Conservation (phyloP, 2,329 filamentous ascomycete genomes). For the Aspergillus sp. region DNA sequence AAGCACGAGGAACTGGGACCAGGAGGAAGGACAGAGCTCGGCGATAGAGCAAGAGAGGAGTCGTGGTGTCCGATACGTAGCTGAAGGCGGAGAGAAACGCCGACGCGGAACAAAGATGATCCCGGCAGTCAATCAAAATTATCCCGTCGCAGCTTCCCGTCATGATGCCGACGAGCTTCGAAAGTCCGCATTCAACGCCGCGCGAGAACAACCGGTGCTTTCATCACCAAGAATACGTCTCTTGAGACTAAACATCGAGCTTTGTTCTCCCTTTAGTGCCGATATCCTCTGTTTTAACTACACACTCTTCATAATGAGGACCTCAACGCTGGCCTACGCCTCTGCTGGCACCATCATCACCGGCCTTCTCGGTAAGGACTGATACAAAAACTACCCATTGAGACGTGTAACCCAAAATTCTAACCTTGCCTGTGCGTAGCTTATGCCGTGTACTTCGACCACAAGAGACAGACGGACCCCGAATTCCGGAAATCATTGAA, state of each 20-base stretch:
- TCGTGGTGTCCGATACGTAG: background rate
- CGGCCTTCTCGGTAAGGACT: conserved; percentile 52
- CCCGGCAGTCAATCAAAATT: conserved; percentile 33
- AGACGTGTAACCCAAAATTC: conserved; percentile 6
- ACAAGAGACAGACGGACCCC: conserved; percentile 63
- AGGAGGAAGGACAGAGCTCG: conserved; percentile 5
- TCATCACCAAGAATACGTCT: background rate
- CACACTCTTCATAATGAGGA: conserved; percentile 46
- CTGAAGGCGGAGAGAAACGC: conserved; percentile 32
- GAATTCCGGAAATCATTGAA: conserved; percentile 62
- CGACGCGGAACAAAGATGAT: conserved; percentile 40
- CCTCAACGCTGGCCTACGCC: conserved; percentile 59
- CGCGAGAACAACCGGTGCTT: background rate
- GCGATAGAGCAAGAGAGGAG: background rate
- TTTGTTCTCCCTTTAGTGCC: background rate
- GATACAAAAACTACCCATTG: background rate
- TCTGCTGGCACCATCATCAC: conserved; percentile 59
- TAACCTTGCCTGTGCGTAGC: conserved; percentile 36
- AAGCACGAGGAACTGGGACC: conserved; percentile 10
- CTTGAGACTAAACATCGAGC: background rate
- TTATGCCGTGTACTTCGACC: conserved; percentile 68
- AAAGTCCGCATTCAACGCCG: conserved; percentile 3
- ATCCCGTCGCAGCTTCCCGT: conserved; percentile 18
- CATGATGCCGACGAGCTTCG: conserved; percentile 13
- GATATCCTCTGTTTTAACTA: background rate